These are phyloP conservation scores for Pythium biforme DNA, from an alignment of 352 stramenopile genomes.

Conservation along the genomic window DNA sequence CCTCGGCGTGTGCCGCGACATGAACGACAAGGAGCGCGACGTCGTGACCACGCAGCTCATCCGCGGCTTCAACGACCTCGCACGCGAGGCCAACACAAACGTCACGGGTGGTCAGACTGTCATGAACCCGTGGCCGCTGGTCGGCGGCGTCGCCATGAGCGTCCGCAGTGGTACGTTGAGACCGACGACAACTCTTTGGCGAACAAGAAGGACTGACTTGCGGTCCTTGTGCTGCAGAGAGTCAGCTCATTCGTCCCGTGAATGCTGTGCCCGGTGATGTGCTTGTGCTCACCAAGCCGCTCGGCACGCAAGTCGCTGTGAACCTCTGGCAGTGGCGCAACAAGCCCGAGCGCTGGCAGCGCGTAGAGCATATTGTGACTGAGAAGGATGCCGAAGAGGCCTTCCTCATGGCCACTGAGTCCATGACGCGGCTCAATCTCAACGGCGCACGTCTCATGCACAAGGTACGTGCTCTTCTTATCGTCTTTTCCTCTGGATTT, in stretches of 20 bases:
- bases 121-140: slow-evolving; percentile 95
- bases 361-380: slow-evolving; percentile 69
- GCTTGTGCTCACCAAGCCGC: slow-evolving; percentile 92
- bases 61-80: slow-evolving; percentile 91
- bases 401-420: slow-evolving; percentile 91
- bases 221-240: slow-evolving; percentile 37
- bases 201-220: not conserved
- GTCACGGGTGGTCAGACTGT: slow-evolving; percentile 95
- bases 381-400: slow-evolving; percentile 76
- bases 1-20: slow-evolving; percentile 90
- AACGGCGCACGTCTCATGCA: slow-evolving; percentile 91
- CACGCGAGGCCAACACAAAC: slow-evolving; percentile 83
- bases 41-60: slow-evolving; percentile 95
- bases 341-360: slow-evolving; percentile 72
- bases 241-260: slow-evolving; percentile 88
- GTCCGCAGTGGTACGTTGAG: slow-evolving; percentile 73
- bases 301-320: slow-evolving; percentile 93
- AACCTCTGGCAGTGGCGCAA: slow-evolving; percentile 93
- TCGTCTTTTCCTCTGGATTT: too few relatives aligned
- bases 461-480: slow-evolving; percentile 42
- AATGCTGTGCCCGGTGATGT: slow-evolving; percentile 89
- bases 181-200: too few relatives aligned
- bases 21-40: slow-evolving; percentile 89
- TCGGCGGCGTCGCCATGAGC: slow-evolving; percentile 92
- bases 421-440: slow-evolving; percentile 92